These are phyloP conservation scores for Arabidopsis lyrata DNA, from an alignment of 441 rosid genomes.

Conservation along the genomic window DNA sequence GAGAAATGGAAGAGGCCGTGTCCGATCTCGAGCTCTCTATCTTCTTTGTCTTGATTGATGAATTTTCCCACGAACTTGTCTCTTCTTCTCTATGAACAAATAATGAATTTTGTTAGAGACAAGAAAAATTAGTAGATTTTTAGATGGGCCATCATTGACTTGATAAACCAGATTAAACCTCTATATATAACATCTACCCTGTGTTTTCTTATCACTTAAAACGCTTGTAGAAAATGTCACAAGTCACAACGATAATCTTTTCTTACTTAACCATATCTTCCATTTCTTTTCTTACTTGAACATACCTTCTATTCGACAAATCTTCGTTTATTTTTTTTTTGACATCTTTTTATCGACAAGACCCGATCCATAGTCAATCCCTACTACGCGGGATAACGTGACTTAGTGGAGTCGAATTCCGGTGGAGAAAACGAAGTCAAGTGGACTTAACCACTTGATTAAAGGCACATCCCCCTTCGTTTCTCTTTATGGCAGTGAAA, in stretches of 20 bases:
- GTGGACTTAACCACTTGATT: no score
- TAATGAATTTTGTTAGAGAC: conserved; percentile 29
- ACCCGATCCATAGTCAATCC: no score
- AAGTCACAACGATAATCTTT: background rate
- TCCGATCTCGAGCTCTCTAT: conserved; percentile 43
- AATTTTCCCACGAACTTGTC: conserved; percentile 41
- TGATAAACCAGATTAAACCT: conserved; percentile 14
- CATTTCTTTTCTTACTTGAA: background rate
- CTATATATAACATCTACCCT: background rate
- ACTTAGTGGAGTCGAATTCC: no score
- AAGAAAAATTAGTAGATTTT: conserved; percentile 2
- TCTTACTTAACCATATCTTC: background rate
- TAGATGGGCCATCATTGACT: conserved; percentile 8
- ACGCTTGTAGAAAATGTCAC: background rate
- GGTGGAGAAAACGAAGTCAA: no score
- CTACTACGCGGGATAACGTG: no score
- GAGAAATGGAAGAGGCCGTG: conserved; percentile 41
- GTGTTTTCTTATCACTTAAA: conserved; percentile 6
- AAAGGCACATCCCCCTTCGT: no score
- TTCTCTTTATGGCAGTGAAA: no score
- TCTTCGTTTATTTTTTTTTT: conserved; percentile 6
- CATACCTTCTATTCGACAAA: background rate
- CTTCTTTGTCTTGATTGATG: conserved; percentile 43
- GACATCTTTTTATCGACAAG: no score
- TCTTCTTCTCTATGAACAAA: conserved; percentile 28